Evolutionary conservation across 176 grass and related monocot genomes (phyloP).

Genomic region (Panicum miliaceum): DNA sequence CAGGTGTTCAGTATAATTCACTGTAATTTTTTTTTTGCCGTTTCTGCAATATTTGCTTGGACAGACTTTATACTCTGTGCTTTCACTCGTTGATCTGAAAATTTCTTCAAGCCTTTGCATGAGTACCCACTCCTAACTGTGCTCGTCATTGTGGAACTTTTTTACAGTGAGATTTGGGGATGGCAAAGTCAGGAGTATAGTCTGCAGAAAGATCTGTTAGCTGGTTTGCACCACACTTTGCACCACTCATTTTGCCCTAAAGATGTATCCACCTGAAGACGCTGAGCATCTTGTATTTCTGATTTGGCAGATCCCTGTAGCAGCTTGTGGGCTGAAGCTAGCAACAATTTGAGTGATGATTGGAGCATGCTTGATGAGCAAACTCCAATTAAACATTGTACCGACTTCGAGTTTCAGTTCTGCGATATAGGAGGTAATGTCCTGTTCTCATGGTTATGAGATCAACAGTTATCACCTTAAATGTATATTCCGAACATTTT

Average conservation of each 20-base stretch:
- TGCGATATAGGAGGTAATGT: constrained; percentile 68
- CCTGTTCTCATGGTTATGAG: constrained; percentile 24
- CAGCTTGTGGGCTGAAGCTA: constrained; percentile 66
- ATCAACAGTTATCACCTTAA: neutral
- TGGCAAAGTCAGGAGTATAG: constrained; percentile 66
- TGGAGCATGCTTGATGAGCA: constrained; percentile 79
- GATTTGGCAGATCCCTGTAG: constrained; percentile 56
- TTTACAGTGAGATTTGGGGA: constrained; percentile 75
- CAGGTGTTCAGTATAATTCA: neutral
- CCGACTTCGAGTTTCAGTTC: constrained; percentile 64
- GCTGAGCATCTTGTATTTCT: constrained; percentile 26
- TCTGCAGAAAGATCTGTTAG: constrained; percentile 66
- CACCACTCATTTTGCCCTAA: constrained; percentile 11
- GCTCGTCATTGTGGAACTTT: constrained; percentile 30
- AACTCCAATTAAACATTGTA: constrained; percentile 93
- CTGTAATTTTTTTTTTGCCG: neutral
- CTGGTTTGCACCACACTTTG: constrained; percentile 50
- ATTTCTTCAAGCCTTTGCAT: neutral
- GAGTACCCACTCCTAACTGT: constrained; percentile 3
- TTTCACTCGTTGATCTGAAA: neutral
- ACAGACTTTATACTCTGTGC: neutral
- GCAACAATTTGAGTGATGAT: constrained; percentile 50
- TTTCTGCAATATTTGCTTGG: constrained; percentile 1
- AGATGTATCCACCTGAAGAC: neutral
- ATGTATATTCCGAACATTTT: neutral